Percentiles rank a stretch among this genome's conserved stretches.
These are phyloP conservation scores for Plasmopara muralis DNA, from an alignment of 352 stramenopile species.

Conservation along the genomic window DNA sequence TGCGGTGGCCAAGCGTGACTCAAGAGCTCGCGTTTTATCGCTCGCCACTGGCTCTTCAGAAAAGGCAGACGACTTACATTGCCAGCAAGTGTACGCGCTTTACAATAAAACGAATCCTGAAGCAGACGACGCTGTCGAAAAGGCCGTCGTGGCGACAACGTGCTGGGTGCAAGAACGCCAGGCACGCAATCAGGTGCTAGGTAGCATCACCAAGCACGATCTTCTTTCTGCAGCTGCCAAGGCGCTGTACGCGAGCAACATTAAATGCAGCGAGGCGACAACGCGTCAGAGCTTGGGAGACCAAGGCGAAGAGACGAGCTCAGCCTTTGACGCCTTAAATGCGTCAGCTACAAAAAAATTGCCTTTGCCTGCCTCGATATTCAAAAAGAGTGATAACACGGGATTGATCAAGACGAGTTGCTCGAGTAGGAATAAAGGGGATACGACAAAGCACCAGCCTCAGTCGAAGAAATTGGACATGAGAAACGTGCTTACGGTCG, in stretches of 20 bases:
- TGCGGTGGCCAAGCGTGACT: constrained; percentile 25
- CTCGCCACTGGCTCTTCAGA: constrained; percentile 9
- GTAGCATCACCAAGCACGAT: constrained; percentile 27
- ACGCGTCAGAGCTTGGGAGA: constrained; percentile 45
- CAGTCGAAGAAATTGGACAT: constrained; percentile 41
- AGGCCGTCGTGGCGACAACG: constrained; percentile 24
- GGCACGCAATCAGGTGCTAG: constrained; percentile 52
- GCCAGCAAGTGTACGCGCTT: constrained; percentile 49
- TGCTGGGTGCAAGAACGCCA: constrained; percentile 60
- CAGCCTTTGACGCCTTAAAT: constrained; percentile 51
- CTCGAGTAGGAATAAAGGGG: constrained; percentile 8
- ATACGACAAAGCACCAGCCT: constrained; percentile 20
- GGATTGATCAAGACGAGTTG: constrained; percentile 19
- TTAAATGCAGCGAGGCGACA: constrained; percentile 46
- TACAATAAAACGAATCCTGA: constrained; percentile 23
- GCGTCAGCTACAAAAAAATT: constrained; percentile 23
- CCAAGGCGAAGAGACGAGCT: constrained; percentile 60
- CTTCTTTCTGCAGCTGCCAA: constrained; percentile 37
- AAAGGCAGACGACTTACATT: constrained; percentile 16
- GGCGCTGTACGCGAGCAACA: constrained; percentile 45
- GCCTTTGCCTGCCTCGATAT: constrained; percentile 20
- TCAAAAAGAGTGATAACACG: constrained; percentile 24
- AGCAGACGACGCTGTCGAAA: constrained; percentile 7
- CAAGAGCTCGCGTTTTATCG: constrained; percentile 42
- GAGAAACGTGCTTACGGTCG: constrained; percentile 65